A percentile compares a stretch with the other conserved stretches of the same genome.
phyloP scores from a whole-genome alignment of 2,329 filamentous ascomycete genomes.

The Aotearoamyces nothofagi region DNA sequence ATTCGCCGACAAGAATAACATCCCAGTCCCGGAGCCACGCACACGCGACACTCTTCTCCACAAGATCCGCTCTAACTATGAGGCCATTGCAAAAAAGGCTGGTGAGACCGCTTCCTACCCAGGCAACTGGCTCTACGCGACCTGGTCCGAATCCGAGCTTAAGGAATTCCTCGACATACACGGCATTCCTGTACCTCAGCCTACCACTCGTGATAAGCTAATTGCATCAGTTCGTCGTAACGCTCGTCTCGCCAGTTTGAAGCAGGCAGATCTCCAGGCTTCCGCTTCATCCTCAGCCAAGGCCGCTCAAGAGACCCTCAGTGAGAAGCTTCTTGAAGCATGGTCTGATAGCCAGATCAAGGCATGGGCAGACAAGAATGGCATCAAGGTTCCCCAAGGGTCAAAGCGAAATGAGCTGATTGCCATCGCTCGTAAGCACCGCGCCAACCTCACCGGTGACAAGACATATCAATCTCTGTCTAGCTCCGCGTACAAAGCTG shows the following conservation, averaged over 20 bases:
- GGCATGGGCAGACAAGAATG: conserved; percentile 84
- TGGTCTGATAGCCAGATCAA: conserved; percentile 89
- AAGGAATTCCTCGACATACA: conserved; percentile 88
- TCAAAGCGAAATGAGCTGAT: conserved; percentile 81
- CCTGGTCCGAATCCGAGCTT: conserved; percentile 82
- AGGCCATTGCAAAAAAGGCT: conserved; percentile 54
- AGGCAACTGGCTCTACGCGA: conserved; percentile 83
- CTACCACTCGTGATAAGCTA: conserved; percentile 69
- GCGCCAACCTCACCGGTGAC: conserved; percentile 55
- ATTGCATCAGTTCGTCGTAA: conserved; percentile 85
- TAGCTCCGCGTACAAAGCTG: conserved; percentile 48
- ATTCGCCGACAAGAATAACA: conserved; percentile 77
- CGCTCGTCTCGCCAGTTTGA: conserved; percentile 62
- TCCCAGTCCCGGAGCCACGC: conserved; percentile 74
- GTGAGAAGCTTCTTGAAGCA: conserved; percentile 71
- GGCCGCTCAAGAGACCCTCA: conserved; percentile 57
- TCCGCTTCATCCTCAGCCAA: conserved; percentile 50
- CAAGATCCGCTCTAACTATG: conserved; percentile 68
- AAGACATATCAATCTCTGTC: conserved; percentile 28
- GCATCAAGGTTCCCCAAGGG: conserved; percentile 79
- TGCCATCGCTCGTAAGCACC: conserved; percentile 79
- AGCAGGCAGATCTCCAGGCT: conserved; percentile 42
- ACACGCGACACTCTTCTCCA: conserved; percentile 70
- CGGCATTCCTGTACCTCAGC: conserved; percentile 76
- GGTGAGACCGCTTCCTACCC: conserved; percentile 77